phyloP scores from a whole-genome alignment of 2,329 filamentous ascomycete species.

The Drechslerella dactyloides region DNA sequence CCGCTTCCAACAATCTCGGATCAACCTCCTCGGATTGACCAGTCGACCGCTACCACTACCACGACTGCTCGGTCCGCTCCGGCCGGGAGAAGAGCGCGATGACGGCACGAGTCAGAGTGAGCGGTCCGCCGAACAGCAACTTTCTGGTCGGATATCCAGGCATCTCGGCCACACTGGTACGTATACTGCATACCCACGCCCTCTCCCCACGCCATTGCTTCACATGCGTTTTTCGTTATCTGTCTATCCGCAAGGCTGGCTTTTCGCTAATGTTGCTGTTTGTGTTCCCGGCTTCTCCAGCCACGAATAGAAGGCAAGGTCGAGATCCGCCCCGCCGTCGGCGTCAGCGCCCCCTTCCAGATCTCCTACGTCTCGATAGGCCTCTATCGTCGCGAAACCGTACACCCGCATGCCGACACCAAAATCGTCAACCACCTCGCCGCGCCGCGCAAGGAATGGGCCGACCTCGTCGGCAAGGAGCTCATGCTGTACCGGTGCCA shows the following conservation, averaged over 20 bases:
- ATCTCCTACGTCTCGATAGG: conserved; percentile 94
- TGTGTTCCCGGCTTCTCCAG: conserved; percentile 62
- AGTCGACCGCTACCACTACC: neutral
- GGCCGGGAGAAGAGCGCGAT: conserved; percentile 33
- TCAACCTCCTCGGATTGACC: conserved; percentile 8
- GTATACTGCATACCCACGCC: conserved; percentile 22
- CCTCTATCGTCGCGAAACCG: conserved; percentile 90
- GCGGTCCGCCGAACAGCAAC: conserved; percentile 93
- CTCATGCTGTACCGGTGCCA: conserved; percentile 87
- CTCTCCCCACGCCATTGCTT: neutral
- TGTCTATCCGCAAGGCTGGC: conserved; percentile 1
- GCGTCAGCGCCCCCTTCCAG: conserved; percentile 85
- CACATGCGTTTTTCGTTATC: neutral
- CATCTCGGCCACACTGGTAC: conserved; percentile 93
- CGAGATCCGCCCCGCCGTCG: conserved; percentile 85
- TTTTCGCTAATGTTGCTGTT: conserved; percentile 1
- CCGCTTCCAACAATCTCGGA: neutral
- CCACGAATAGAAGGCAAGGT: conserved; percentile 97
- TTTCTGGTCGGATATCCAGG: conserved; percentile 97
- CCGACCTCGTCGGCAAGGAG: conserved; percentile 94
- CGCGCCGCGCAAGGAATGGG: conserved; percentile 85
- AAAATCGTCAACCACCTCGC: conserved; percentile 90
- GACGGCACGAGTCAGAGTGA: conserved; percentile 85
- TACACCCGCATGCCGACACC: conserved; percentile 94
- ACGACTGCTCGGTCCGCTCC: conserved; percentile 7